phyloP scores from a whole-genome alignment of 805 yeast species.

The Yamadazyma tumulicola region DNA sequence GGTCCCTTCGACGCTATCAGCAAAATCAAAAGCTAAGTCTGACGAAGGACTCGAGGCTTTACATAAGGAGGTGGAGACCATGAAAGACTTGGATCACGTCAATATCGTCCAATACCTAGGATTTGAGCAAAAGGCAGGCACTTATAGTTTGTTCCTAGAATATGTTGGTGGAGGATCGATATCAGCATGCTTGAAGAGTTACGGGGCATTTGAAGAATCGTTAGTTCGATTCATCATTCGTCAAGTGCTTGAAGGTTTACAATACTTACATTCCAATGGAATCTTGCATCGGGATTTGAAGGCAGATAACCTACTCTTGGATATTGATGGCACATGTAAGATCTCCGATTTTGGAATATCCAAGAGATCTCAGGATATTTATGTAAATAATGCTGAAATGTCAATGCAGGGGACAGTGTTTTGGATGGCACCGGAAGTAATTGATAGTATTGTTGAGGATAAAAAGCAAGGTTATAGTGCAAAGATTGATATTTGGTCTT shows the following conservation, averaged over 20 bases:
- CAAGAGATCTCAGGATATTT: constrained; percentile 69
- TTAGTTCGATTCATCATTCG: constrained; percentile 68
- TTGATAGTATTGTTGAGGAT: constrained; percentile 72
- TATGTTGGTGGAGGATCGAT: constrained; percentile 98
- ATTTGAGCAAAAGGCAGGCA: constrained; percentile 70
- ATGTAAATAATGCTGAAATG: constrained; percentile 90
- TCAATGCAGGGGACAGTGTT: constrained; percentile 98
- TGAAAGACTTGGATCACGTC: constrained; percentile 89
- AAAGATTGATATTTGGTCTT: constrained; percentile 96
- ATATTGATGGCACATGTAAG: constrained; percentile 89
- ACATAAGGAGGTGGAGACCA: constrained; percentile 85
- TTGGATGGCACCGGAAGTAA: constrained; percentile 99
- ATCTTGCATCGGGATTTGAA: constrained; percentile 92
- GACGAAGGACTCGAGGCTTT: constrained; percentile 75
- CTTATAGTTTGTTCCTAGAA: constrained; percentile 84
- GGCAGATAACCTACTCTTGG: constrained; percentile 87
- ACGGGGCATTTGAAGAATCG: constrained; percentile 81
- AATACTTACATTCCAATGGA: constrained; percentile 84
- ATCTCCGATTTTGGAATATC: constrained; percentile 97
- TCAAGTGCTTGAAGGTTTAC: constrained; percentile 79
- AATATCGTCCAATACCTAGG: constrained; percentile 97
- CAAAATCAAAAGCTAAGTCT: constrained; percentile 31
- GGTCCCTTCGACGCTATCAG: constrained; percentile 40
- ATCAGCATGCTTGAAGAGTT: constrained; percentile 74
- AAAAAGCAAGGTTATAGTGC: constrained; percentile 92